phyloP scores from a whole-genome alignment of 2,329 filamentous ascomycete species.

The Xenoacremonium recifei region DNA sequence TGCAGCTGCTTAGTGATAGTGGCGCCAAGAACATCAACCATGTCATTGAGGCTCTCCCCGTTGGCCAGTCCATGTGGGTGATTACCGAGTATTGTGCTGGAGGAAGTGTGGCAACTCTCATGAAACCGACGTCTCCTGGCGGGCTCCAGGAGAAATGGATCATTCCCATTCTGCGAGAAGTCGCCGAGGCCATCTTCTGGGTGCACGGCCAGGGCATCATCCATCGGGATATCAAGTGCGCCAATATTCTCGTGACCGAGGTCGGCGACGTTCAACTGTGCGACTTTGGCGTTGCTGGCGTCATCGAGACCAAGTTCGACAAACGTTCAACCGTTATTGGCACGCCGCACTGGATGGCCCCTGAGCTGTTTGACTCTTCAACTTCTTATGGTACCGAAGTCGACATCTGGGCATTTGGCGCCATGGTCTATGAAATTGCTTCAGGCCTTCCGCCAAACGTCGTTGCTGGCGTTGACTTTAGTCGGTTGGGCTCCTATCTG shows the following conservation, averaged over 20 bases:
- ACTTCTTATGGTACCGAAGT: conserved; percentile 69
- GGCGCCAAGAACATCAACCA: conserved; percentile 78
- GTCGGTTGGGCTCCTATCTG: conserved; percentile 55
- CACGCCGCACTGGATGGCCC: conserved; percentile 85
- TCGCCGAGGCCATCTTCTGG: conserved; percentile 65
- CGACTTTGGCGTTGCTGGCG: conserved; percentile 80
- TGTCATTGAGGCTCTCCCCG: conserved; percentile 74
- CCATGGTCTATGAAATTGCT: conserved; percentile 78
- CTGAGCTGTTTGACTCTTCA: conserved; percentile 67
- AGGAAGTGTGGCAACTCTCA: conserved; percentile 73
- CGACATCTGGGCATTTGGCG: conserved; percentile 84
- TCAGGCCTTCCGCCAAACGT: conserved; percentile 74
- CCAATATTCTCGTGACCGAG: conserved; percentile 78
- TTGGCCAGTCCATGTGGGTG: conserved; percentile 83
- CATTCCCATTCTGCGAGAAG: conserved; percentile 64
- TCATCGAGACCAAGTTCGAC: conserved; percentile 71
- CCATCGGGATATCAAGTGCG: conserved; percentile 71
- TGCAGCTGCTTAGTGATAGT: conserved; percentile 71
- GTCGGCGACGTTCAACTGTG: conserved; percentile 76
- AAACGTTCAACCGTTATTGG: conserved; percentile 81
- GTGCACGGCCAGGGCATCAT: conserved; percentile 69
- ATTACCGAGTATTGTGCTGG: conserved; percentile 84
- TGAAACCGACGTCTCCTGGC: conserved; percentile 64
- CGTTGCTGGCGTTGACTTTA: conserved; percentile 46
- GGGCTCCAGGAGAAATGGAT: conserved; percentile 71